Percentiles rank a stretch among this genome's conserved stretches.
phyloP scores from a whole-genome alignment of 441 rosid species.

The Croton laevigatus region DNA sequence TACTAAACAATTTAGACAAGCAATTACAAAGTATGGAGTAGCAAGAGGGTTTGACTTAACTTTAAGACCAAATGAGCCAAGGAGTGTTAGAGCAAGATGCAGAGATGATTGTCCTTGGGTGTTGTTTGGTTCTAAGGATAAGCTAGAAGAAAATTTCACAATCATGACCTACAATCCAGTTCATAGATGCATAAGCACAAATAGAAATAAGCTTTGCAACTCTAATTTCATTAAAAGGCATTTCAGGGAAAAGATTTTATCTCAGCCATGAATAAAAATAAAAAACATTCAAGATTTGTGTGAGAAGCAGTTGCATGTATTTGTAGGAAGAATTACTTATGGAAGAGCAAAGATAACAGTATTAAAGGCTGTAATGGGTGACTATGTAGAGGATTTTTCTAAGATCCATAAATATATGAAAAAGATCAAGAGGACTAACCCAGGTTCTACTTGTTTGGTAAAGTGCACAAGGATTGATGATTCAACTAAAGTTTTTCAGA shows the following conservation, averaged over 20 bases:
- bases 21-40: neutral
- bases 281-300: neutral
- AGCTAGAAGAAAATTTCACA: neutral
- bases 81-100: neutral
- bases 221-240: too few species aligned
- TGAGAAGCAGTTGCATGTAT: neutral
- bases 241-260: too few species aligned
- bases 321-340: neutral
- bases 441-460: neutral
- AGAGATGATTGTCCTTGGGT: neutral
- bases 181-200: neutral
- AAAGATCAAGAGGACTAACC: neutral
- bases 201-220: neutral
- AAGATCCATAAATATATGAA: neutral
- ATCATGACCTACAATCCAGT: neutral
- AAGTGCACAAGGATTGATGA: neutral
- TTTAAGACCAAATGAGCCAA: neutral
- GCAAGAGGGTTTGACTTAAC: neutral
- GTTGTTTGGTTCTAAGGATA: neutral
- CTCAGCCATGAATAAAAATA: neutral
- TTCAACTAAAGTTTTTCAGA: neutral
- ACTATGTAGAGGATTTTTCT: neutral
- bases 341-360: neutral
- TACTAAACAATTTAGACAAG: conserved; percentile 48
- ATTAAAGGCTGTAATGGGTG: neutral